Percentiles rank a stretch among this genome's conserved stretches.
Evolutionary conservation across 495 filamentous ascomycete species (phyloP).

Genomic region (Penicillium malachiteum): DNA sequence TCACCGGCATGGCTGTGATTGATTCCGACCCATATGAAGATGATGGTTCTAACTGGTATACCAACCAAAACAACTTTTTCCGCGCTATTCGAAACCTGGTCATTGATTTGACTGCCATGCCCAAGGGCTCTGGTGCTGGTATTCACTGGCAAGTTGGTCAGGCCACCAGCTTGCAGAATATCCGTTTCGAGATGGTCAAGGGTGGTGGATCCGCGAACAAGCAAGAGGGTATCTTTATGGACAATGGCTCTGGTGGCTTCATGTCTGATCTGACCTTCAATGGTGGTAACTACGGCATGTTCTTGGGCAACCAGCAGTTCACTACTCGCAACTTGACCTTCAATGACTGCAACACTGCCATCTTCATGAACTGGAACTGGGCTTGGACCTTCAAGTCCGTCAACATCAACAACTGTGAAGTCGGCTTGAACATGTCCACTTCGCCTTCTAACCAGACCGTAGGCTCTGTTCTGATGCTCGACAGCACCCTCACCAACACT

Average conservation of each 20-base stretch:
- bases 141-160: constrained; percentile 99
- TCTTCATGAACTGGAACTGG: constrained; percentile 97
- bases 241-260: constrained; percentile 89
- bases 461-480: constrained; percentile 77
- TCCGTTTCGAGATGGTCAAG: constrained; percentile 82
- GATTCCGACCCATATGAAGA: constrained; percentile 81
- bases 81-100: constrained; percentile 92
- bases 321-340: constrained; percentile 89
- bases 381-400: constrained; percentile 83
- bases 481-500: constrained; percentile 74
- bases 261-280: constrained; percentile 87
- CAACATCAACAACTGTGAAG: constrained; percentile 73
- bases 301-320: constrained; percentile 93
- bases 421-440: constrained; percentile 81
- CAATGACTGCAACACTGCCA: constrained; percentile 81
- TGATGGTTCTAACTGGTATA: constrained; percentile 68
- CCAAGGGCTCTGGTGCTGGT: constrained; percentile 62
- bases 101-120: constrained; percentile 77
- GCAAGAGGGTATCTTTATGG: constrained; percentile 95
- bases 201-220: constrained; percentile 66
- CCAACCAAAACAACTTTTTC: constrained; percentile 99
- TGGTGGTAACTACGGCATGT: constrained; percentile 80
- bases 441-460: constrained; percentile 63
- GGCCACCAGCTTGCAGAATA: constrained; percentile 87
- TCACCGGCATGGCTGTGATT: constrained; percentile 84